Percentiles rank a stretch among this genome's conserved stretches.
phyloP scores from a whole-genome alignment of 345 rosid genomes.

The Citrus inodora region DNA sequence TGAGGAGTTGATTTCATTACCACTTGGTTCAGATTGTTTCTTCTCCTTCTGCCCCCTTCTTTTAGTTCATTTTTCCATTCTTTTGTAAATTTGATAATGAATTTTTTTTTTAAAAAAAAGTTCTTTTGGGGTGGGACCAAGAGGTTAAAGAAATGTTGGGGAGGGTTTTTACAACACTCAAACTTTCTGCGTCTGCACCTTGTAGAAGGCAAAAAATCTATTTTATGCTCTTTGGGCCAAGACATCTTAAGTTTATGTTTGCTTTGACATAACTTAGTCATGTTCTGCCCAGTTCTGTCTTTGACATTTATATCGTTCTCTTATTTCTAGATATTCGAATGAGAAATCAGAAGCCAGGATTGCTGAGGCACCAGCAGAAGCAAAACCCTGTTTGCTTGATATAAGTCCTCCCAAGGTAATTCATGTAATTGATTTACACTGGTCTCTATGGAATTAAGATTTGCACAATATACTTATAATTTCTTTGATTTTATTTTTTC shows the following conservation, averaged over 20 bases:
- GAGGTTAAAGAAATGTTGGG: neutral
- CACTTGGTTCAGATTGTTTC: neutral
- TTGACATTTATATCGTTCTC: neutral
- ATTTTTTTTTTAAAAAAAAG: neutral
- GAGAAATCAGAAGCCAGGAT: constrained; percentile 89
- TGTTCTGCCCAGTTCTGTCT: neutral
- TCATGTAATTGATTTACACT: neutral
- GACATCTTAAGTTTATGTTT: neutral
- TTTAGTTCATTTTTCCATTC: neutral
- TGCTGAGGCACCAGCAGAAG: constrained; percentile 48
- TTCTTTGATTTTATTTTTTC: neutral
- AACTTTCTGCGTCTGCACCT: neutral
- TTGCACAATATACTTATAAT: neutral
- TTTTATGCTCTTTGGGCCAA: neutral
- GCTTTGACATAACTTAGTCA: neutral
- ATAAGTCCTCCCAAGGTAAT: constrained; percentile 49
- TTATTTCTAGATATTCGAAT: constrained; percentile 62
- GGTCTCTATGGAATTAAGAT: neutral
- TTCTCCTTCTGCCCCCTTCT: neutral
- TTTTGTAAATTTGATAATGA: neutral
- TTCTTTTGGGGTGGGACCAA: neutral
- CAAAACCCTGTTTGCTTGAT: constrained; percentile 25
- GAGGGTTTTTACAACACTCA: neutral
- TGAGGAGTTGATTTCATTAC: neutral
- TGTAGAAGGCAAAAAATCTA: neutral